Conservation (phyloP, 2,329 filamentous ascomycete species). For the Sphaerulina vaccinii region DNA sequence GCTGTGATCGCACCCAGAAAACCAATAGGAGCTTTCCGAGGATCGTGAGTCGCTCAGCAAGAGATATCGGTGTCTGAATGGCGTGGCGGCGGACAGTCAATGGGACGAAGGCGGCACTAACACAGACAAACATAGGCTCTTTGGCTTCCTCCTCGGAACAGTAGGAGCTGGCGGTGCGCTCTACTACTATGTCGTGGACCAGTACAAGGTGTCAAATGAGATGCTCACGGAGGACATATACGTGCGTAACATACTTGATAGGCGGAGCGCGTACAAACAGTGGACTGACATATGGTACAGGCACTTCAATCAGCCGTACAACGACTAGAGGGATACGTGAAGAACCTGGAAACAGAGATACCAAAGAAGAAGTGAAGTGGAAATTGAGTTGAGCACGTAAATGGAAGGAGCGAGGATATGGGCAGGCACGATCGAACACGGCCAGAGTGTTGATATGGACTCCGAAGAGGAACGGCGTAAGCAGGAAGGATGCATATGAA, state of each 20-base stretch:
- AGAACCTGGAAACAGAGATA: constrained; percentile 76
- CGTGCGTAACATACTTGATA: constrained; percentile 55
- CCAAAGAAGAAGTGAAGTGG: constrained; percentile 61
- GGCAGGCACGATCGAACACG: no score
- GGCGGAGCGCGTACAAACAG: neutral
- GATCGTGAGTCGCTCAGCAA: constrained; percentile 57
- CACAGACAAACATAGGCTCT: constrained; percentile 58
- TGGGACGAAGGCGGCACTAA: neutral
- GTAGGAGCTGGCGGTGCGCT: constrained; percentile 75
- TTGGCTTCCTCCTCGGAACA: constrained; percentile 86
- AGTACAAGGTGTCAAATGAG: constrained; percentile 92
- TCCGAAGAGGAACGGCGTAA: neutral
- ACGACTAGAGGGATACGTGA: constrained; percentile 79
- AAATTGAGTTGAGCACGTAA: no score
- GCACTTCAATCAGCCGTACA: constrained; percentile 84
- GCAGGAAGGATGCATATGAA: neutral
- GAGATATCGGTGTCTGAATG: no score
- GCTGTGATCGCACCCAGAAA: constrained; percentile 54
- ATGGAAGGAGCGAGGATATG: no score
- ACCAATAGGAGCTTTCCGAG: constrained; percentile 69
- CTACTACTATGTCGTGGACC: constrained; percentile 89
- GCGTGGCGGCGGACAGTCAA: neutral
- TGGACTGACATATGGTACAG: constrained; percentile 46
- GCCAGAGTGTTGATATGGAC: no score
- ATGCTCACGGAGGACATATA: constrained; percentile 93